These are phyloP conservation scores for Myriosclerotinia duriaeana DNA, from an alignment of 2,329 filamentous ascomycete species.

Conservation along the genomic window DNA sequence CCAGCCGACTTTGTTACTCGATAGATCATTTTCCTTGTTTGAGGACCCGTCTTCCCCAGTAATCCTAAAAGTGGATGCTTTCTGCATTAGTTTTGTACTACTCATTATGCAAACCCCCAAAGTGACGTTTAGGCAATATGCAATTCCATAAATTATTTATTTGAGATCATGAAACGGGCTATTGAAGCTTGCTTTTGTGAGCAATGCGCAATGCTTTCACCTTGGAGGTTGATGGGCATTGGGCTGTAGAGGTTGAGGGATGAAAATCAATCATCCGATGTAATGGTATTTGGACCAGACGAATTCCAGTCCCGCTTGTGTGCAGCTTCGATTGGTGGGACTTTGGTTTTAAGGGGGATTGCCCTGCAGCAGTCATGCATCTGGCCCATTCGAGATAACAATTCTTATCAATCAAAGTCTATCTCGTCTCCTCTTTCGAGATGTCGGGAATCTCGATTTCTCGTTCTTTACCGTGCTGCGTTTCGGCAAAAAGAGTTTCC, in stretches of 20 bases:
- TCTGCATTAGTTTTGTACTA: not conserved
- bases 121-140: not conserved
- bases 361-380: conserved; percentile 17
- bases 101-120: conserved; percentile 1
- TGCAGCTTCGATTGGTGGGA: conserved; percentile 9
- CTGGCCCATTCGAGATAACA: conserved; percentile 6
- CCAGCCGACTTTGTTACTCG: conserved; percentile 2
- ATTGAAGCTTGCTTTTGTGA: conserved; percentile 7
- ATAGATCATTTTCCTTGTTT: not conserved
- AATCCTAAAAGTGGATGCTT: not conserved
- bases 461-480: conserved; percentile 45
- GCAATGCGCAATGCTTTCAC: conserved; percentile 5
- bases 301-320: not conserved
- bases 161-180: conserved; percentile 2
- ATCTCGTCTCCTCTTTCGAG: conserved; percentile 16
- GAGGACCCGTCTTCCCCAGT: conserved; percentile 1
- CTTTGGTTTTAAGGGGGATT: conserved; percentile 1
- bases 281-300: not conserved
- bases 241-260: not conserved
- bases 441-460: conserved; percentile 35
- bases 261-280: not conserved
- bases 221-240: conserved; percentile 3
- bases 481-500: conserved; percentile 56
- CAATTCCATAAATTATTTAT: not conserved
- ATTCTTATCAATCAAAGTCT: conserved; percentile 14